A percentile compares a stretch with the other conserved stretches of the same genome.
These are phyloP conservation scores for Vigna reflexopilosa DNA, from an alignment of 306 rosid species.

Conservation along the genomic window DNA sequence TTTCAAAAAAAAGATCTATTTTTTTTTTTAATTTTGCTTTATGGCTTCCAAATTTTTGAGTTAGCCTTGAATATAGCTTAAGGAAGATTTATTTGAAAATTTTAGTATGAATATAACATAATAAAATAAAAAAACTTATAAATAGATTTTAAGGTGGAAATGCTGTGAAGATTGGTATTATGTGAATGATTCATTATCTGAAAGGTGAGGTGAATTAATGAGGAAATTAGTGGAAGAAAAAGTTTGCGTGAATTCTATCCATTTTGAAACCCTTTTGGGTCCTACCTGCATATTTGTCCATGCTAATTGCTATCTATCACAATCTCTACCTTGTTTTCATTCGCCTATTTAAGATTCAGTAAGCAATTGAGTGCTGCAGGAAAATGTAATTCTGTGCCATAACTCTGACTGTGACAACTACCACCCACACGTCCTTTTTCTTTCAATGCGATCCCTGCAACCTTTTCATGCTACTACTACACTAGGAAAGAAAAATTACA, in stretches of 20 bases:
- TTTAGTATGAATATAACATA: too few species aligned
- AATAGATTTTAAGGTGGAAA: too few species aligned
- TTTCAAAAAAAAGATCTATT: too few species aligned
- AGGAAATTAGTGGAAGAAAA: not conserved
- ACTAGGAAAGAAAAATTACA: conserved; percentile 20
- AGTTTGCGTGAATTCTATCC: not conserved
- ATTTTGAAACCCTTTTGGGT: not conserved
- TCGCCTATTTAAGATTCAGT: conserved; percentile 37
- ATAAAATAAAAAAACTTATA: too few species aligned
- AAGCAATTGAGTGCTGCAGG: conserved; percentile 36
- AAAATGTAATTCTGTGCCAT: conserved; percentile 33
- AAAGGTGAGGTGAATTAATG: too few species aligned
- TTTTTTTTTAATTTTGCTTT: too few species aligned
- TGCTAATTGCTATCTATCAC: not conserved
- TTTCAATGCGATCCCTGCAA: conserved; percentile 42
- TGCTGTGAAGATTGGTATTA: too few species aligned
- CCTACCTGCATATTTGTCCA: conserved; percentile 45
- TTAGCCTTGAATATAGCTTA: too few species aligned
- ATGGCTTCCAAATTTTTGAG: too few species aligned
- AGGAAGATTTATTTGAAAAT: too few species aligned
- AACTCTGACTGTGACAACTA: conserved; percentile 26
- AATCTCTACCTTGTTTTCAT: conserved; percentile 34
- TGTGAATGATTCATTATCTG: too few species aligned
- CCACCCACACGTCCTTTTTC: conserved; percentile 39
- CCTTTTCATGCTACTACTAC: not conserved